Conservation (phyloP, 371 early-diverging fungal species). For the Mortierella sp. region DNA sequence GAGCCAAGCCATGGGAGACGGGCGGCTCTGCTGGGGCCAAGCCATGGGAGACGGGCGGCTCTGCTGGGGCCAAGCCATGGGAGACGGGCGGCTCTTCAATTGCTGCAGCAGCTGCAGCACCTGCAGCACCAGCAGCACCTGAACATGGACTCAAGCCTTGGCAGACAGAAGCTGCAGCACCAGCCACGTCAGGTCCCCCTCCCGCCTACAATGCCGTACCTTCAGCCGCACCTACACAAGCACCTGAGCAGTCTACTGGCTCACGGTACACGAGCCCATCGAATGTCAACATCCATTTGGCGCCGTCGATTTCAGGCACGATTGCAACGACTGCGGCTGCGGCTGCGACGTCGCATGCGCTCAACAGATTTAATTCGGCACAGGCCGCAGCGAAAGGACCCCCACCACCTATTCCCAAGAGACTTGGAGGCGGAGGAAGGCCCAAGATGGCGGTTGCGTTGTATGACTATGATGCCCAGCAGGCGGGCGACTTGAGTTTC, state of each 20-base stretch:
- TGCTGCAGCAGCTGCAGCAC: conserved; percentile 4
- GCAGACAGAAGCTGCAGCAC: conserved; percentile 10
- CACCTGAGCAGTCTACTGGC: conserved; percentile 1
- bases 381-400: conserved; percentile 31
- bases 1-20: conserved; percentile 22
- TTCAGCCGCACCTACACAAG: conserved; percentile 10
- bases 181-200: conserved; percentile 42
- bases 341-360: conserved; percentile 35
- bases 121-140: conserved; percentile 11
- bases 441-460: conserved; percentile 67
- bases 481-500: conserved; percentile 78
- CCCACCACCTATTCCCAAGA: conserved; percentile 47
- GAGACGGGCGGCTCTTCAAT: conserved; percentile 15
- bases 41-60: conserved; percentile 23
- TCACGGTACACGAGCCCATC: conserved; percentile 28
- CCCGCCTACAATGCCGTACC: conserved; percentile 48
- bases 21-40: conserved; percentile 11
- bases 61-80: conserved; percentile 34
- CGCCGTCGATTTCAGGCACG: conserved; percentile 40
- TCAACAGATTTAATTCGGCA: conserved; percentile 18
- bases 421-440: conserved; percentile 9
- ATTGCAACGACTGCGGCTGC: conserved; percentile 37
- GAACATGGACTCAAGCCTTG: no score
- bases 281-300: conserved; percentile 32
- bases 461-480: conserved; percentile 80